phyloP scores from a whole-genome alignment of 805 yeast genomes.

The Yamadazyma akitaensis region DNA sequence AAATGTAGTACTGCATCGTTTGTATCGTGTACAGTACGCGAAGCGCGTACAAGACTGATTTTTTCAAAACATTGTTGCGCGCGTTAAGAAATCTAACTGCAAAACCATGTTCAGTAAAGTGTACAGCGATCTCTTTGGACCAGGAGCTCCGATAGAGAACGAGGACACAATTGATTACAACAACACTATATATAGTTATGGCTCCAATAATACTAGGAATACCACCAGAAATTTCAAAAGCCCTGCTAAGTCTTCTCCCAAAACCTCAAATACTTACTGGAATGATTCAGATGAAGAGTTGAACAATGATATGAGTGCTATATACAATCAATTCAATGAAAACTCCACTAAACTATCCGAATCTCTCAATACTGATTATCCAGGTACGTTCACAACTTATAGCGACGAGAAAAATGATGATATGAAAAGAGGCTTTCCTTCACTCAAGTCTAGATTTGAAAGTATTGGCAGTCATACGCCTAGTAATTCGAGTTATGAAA shows the following conservation, averaged over 20 bases:
- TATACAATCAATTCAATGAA: constrained; percentile 11
- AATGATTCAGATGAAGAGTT: constrained; percentile 17
- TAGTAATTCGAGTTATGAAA: neutral
- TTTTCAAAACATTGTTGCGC: neutral
- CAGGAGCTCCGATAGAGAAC: constrained; percentile 22
- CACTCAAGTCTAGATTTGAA: constrained; percentile 4
- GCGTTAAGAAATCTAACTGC: neutral
- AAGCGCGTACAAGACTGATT: neutral
- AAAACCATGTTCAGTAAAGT: constrained; percentile 11
- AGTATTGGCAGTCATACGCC: neutral
- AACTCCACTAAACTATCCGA: constrained; percentile 7
- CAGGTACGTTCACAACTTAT: constrained; percentile 5
- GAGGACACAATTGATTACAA: constrained; percentile 37
- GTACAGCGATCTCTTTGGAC: constrained; percentile 14
- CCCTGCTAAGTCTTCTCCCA: neutral
- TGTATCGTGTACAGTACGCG: neutral
- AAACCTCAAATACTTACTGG: constrained; percentile 1
- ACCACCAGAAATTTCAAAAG: neutral
- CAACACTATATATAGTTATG: constrained; percentile 18
- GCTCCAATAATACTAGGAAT: neutral
- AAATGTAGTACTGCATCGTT: neutral
- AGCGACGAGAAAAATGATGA: neutral
- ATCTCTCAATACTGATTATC: neutral
- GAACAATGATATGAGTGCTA: constrained; percentile 12
- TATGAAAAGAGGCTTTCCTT: constrained; percentile 2